A percentile compares a stretch with the other conserved stretches of the same genome.
Conservation (phyloP, 2,329 filamentous ascomycete genomes). For the Cercospora sp. region DNA sequence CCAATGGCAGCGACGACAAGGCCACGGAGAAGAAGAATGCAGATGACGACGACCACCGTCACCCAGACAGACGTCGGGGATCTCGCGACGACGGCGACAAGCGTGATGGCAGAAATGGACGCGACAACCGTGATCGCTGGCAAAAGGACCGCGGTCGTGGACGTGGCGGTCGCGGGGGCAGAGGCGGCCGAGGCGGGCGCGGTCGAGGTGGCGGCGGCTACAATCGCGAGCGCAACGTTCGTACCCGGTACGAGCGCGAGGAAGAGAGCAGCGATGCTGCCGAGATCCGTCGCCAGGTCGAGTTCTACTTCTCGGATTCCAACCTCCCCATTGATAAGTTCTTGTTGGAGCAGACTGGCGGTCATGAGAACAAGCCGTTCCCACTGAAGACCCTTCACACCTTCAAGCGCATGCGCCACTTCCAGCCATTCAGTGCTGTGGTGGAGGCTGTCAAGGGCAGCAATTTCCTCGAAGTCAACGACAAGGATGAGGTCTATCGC, state of each 20-base stretch:
- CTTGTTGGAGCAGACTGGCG: constrained; percentile 75
- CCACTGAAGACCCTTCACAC: constrained; percentile 73
- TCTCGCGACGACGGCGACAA: constrained; percentile 19
- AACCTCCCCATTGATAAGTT: constrained; percentile 89
- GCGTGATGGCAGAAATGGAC: constrained; percentile 23
- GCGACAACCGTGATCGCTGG: constrained; percentile 23
- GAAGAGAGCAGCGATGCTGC: constrained; percentile 74
- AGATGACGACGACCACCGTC: constrained; percentile 23
- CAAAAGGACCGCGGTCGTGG: constrained; percentile 17
- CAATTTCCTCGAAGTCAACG: constrained; percentile 68
- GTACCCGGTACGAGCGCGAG: constrained; percentile 45
- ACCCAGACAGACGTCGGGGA: constrained; percentile 18
- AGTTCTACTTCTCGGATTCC: constrained; percentile 93
- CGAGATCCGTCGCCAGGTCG: constrained; percentile 86
- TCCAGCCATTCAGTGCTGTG: constrained; percentile 82
- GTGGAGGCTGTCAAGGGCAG: constrained; percentile 81
- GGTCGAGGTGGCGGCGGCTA: constrained; percentile 21
- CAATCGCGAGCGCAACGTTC: constrained; percentile 25
- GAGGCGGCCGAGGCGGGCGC: constrained; percentile 15
- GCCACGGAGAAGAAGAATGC: constrained; percentile 20
- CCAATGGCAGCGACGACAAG: constrained; percentile 21
- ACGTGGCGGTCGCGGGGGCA: constrained; percentile 20
- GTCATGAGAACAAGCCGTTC: constrained; percentile 78
- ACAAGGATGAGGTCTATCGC: constrained; percentile 72
- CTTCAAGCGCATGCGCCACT: constrained; percentile 96